A percentile compares a stretch with the other conserved stretches of the same genome.
phyloP scores from a whole-genome alignment of 1,284 basidiomycete genomes.

The Cerioporus squamosus region DNA sequence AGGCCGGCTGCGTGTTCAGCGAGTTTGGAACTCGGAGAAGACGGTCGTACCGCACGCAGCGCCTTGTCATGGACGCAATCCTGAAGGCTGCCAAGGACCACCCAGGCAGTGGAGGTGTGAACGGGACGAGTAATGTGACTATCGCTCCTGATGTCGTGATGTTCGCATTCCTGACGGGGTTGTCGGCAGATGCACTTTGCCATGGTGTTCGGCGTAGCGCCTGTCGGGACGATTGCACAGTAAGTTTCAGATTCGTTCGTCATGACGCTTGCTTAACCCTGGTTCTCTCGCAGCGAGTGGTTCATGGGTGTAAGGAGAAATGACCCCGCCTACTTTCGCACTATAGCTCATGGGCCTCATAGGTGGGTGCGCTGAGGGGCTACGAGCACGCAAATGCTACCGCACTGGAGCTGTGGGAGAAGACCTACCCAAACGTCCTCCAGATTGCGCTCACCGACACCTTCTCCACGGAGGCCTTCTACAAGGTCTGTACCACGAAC shows the following conservation, averaged over 20 bases:
- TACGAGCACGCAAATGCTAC: constrained; percentile 77
- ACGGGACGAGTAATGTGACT: constrained; percentile 83
- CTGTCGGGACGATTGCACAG: constrained; percentile 91
- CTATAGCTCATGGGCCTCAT: background rate
- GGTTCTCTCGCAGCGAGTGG: constrained; percentile 71
- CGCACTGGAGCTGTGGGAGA: constrained; percentile 86
- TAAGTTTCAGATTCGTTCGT: constrained; percentile 42
- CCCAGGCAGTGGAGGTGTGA: constrained; percentile 59
- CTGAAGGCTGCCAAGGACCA: constrained; percentile 64
- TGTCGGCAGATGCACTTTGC: constrained; percentile 76
- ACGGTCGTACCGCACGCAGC: constrained; percentile 82
- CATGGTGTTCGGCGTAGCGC: constrained; percentile 67
- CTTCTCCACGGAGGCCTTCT: constrained; percentile 86
- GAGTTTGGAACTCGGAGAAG: constrained; percentile 95
- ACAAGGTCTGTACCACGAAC: constrained; percentile 52
- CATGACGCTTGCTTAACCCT: background rate
- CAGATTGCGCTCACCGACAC: constrained; percentile 91
- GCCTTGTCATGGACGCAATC: constrained; percentile 76
- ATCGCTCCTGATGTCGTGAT: background rate
- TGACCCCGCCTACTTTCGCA: background rate
- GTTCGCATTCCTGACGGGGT: background rate
- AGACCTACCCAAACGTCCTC: constrained; percentile 62
- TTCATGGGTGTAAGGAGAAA: constrained; percentile 81
- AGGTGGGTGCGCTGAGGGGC: constrained; percentile 83
- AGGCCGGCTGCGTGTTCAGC: constrained; percentile 76